Conservation (phyloP, 352 stramenopile genomes). For the Globisporangium barbulae region DNA sequence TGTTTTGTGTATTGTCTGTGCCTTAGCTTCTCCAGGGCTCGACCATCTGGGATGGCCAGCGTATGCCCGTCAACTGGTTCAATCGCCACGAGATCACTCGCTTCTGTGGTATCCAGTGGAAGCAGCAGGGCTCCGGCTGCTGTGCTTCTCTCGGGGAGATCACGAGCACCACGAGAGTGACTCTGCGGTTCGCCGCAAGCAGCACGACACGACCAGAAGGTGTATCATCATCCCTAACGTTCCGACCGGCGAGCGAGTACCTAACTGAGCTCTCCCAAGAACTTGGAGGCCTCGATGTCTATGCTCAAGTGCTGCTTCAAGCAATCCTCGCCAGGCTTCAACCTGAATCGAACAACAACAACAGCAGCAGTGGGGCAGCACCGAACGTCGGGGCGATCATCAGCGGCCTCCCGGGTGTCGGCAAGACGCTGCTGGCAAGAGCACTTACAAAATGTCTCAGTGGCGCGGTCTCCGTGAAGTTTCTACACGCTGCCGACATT, state of each 20-base stretch:
- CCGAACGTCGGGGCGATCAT: slow-evolving; percentile 59
- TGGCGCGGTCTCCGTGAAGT: slow-evolving; percentile 30
- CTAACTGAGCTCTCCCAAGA: slow-evolving; percentile 26
- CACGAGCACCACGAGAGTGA: slow-evolving; percentile 22
- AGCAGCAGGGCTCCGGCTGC: slow-evolving; percentile 28
- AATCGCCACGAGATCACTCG: slow-evolving; percentile 32
- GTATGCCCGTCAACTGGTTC: slow-evolving; percentile 40
- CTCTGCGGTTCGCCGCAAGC: slow-evolving; percentile 24
- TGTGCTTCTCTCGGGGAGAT: slow-evolving; percentile 30
- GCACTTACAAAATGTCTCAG: slow-evolving; percentile 34
- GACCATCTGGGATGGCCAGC: slow-evolving; percentile 38
- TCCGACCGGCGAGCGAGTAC: slow-evolving; percentile 29
- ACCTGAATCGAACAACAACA: background rate
- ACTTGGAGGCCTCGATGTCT: slow-evolving; percentile 37
- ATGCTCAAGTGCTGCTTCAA: slow-evolving; percentile 34
- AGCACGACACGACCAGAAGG: slow-evolving; percentile 5
- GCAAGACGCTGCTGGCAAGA: slow-evolving; percentile 63
- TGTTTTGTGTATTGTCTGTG: background rate
- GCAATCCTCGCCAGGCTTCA: slow-evolving; percentile 36
- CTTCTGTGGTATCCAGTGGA: slow-evolving; percentile 30
- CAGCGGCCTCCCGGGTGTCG: slow-evolving; percentile 63
- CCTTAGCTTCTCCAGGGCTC: slow-evolving; percentile 34
- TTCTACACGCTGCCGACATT: slow-evolving; percentile 88
- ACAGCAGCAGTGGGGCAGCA: slow-evolving; percentile 5
- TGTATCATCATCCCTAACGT: slow-evolving; percentile 3